Conservation (phyloP, 2,329 filamentous ascomycete genomes). For the Colletotrichum sp. region DNA sequence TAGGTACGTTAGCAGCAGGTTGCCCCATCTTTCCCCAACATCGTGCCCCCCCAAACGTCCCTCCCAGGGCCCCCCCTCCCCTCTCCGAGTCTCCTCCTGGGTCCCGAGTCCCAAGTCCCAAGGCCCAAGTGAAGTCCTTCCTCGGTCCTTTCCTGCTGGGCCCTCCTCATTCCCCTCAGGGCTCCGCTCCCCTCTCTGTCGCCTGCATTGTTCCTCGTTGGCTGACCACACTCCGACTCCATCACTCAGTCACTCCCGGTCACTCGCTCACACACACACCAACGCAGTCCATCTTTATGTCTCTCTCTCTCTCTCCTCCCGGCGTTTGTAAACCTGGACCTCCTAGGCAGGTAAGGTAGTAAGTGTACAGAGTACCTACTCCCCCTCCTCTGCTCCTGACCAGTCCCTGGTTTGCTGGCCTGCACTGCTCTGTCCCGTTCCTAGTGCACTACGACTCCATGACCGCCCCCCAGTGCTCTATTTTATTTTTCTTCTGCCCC, state of each 20-base stretch:
- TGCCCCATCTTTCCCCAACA: conserved; percentile 23
- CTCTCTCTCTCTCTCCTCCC: neutral
- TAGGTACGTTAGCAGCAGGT: neutral
- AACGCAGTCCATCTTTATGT: neutral
- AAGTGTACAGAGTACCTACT: neutral
- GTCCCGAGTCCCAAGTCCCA: neutral
- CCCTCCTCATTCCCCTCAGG: conserved; percentile 9
- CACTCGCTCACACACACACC: neutral
- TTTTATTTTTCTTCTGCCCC: neutral
- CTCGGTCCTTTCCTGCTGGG: conserved; percentile 6
- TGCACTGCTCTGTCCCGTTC: neutral
- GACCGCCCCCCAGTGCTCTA: neutral
- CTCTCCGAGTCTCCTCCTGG: neutral
- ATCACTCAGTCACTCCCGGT: neutral
- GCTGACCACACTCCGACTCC: neutral
- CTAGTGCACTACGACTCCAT: neutral
- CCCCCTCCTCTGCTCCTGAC: neutral
- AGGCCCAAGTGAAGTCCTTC: neutral
- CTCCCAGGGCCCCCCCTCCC: neutral
- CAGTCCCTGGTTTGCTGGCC: neutral
- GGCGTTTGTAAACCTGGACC: neutral
- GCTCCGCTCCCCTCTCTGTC: neutral
- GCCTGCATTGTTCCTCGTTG: neutral
- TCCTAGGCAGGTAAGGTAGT: neutral
- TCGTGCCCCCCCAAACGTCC: neutral